A percentile compares a stretch with the other conserved stretches of the same genome.
Conservation (phyloP, 768 basidiomycete genomes). For the Clathrus columnatus region DNA sequence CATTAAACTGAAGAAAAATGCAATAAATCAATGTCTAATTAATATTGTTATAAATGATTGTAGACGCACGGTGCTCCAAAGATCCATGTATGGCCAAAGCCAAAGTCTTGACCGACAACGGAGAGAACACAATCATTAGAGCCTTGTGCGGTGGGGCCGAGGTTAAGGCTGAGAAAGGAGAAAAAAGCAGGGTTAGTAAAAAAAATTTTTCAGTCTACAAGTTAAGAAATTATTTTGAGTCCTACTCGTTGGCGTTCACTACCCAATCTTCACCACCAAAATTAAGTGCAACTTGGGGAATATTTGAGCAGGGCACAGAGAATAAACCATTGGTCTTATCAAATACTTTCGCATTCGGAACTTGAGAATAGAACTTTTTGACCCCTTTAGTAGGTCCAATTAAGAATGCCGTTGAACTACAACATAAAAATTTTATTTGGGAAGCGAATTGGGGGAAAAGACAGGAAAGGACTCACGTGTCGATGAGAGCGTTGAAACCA, state of each 20-base stretch:
- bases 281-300: slow-evolving; percentile 19
- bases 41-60: too few relatives aligned
- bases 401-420: slow-evolving; percentile 23
- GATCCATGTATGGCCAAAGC: background rate
- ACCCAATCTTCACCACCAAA: slow-evolving; percentile 20
- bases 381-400: slow-evolving; percentile 20
- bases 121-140: background rate
- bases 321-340: slow-evolving; percentile 20
- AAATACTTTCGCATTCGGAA: slow-evolving; percentile 7
- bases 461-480: too few relatives aligned
- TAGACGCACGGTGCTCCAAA: background rate
- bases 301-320: slow-evolving; percentile 20
- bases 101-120: background rate
- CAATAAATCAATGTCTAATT: too few relatives aligned
- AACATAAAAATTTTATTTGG: too few relatives aligned
- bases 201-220: background rate
- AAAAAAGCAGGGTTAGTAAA: background rate
- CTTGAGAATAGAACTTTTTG: slow-evolving; percentile 15
- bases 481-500: slow-evolving; percentile 23
- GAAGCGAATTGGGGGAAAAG: too few relatives aligned
- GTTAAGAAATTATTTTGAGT: background rate
- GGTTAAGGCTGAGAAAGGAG: background rate
- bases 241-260: background rate
- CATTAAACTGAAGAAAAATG: too few relatives aligned
- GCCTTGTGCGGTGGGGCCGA: background rate